Evolutionary conservation across 768 basidiomycete genomes (phyloP), one percentile per base, ranked within the genome.

Genomic region (Lepiota venenata): DNA sequence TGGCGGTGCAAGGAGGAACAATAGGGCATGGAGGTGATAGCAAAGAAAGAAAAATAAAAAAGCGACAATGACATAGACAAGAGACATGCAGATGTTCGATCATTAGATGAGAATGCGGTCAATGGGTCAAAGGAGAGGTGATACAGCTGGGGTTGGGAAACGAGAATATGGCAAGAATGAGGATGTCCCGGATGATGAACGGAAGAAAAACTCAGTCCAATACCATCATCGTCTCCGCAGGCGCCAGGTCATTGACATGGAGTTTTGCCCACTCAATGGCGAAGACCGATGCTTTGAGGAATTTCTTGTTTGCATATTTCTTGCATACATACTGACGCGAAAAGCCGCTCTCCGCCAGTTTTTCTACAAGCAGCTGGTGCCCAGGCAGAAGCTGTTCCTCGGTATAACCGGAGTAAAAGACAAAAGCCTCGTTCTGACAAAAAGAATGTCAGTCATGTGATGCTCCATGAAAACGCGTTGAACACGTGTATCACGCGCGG

Each of bases 241-340:
- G 60, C 46, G 66, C 63, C 32, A 71, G 69, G 53, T 63, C 74
- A 48, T 63, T 67, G 61, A 73, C 60, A 65, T 83, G 77, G 38
- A 67, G 71, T 61, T 74, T 81, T 41, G 88, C 87, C 86, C 86
- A 89, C 52, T 87, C 80, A 64, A 88, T 77, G 40, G 89, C 89
- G 64, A 84, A 91, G 37, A 81, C 69, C 16, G 88, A 86, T 27
- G 89, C 96, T 71, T 96, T 93, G 68, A 98, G 84, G 82, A 97
- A 98, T 72, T 93, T 95, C 85, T 95, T 97, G 79, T 91, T 83
- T 42, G 93, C 85, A 70, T 98, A 99, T 76, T 99, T 98, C 78
- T 89, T 89, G 83, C 84, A 95, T 37, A 94, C 87, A 71, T 93
- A 93, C 61, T 87, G 83, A 47, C 82, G 77, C n/a, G 83, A 76